Percentiles rank a stretch among this genome's conserved stretches.
phyloP scores from a whole-genome alignment of 768 basidiomycete genomes.

The Auriscalpium orientale region DNA sequence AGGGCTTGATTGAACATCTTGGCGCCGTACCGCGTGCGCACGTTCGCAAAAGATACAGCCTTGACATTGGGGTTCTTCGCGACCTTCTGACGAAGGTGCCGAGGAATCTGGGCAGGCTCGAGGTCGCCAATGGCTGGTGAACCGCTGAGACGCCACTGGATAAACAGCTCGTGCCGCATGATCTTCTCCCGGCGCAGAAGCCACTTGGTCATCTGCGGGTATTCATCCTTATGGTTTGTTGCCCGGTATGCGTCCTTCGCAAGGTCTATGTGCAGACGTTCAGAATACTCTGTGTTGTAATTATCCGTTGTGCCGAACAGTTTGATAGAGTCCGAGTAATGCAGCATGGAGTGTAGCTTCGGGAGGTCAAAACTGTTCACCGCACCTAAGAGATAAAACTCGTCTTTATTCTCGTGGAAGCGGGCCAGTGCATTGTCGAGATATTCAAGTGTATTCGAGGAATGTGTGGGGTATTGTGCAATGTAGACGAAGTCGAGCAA shows the following conservation, averaged over 20 bases:
- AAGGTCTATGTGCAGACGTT: neutral
- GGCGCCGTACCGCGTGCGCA: neutral
- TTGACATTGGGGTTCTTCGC: neutral
- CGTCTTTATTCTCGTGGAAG: neutral
- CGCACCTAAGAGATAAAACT: neutral
- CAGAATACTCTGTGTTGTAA: neutral
- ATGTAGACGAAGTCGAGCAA: neutral
- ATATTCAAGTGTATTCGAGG: neutral
- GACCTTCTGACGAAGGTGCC: neutral
- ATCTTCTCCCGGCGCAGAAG: neutral
- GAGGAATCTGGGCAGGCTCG: neutral
- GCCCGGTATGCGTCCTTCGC: neutral
- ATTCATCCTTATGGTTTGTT: neutral
- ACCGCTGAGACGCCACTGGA: conserved; percentile 17
- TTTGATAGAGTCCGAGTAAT: neutral
- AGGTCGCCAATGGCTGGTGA: conserved; percentile 26
- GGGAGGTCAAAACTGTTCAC: neutral
- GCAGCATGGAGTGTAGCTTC: neutral
- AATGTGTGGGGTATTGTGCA: neutral
- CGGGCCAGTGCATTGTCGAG: neutral
- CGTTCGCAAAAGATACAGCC: neutral
- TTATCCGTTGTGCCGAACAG: neutral
- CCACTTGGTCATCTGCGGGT: neutral
- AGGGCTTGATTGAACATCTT: conserved; percentile 9
- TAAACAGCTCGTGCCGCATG: neutral